Percentiles rank a stretch among this genome's conserved stretches.
Conservation (phyloP, 1,284 basidiomycete genomes). For the Leccinum cinnamomeum region DNA sequence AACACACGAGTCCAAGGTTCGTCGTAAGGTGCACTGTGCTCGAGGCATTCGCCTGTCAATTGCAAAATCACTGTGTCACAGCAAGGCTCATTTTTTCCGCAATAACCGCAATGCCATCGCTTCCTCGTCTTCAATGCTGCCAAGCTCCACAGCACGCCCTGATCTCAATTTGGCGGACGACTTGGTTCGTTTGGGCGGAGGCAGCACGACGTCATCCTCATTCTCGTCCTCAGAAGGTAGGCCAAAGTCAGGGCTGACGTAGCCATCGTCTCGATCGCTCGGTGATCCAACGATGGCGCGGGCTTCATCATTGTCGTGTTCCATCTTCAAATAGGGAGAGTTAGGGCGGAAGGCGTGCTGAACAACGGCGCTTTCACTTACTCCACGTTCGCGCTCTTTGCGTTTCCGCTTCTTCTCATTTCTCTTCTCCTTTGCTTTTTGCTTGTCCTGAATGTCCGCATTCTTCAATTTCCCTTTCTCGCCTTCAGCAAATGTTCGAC, state of each 20-base stretch:
- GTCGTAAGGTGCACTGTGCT: neutral
- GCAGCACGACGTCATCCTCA: constrained; percentile 39
- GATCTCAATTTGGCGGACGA: constrained; percentile 9
- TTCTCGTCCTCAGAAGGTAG: constrained; percentile 42
- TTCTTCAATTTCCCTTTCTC: constrained; percentile 72
- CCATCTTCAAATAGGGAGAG: constrained; percentile 18
- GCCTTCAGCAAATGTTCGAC: constrained; percentile 66
- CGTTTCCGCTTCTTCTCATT: constrained; percentile 89
- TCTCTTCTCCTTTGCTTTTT: constrained; percentile 85
- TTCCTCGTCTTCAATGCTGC: constrained; percentile 51
- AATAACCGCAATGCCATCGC: constrained; percentile 49
- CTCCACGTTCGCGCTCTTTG: constrained; percentile 66
- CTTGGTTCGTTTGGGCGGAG: constrained; percentile 45
- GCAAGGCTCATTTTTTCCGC: constrained; percentile 23
- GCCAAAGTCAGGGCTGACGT: constrained; percentile 73
- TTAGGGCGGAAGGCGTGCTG: constrained; percentile 4
- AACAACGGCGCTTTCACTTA: constrained; percentile 33
- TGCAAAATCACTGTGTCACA: constrained; percentile 1
- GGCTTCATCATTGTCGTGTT: constrained; percentile 21
- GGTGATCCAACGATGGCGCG: constrained; percentile 36
- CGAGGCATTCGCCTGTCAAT: neutral
- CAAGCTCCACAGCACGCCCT: constrained; percentile 10
- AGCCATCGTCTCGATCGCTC: constrained; percentile 62
- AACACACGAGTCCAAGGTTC: neutral
- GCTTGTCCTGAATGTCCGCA: constrained; percentile 76